Evolutionary conservation across 495 filamentous ascomycete species (phyloP).

Genomic region (Bacidia gigantensis): DNA sequence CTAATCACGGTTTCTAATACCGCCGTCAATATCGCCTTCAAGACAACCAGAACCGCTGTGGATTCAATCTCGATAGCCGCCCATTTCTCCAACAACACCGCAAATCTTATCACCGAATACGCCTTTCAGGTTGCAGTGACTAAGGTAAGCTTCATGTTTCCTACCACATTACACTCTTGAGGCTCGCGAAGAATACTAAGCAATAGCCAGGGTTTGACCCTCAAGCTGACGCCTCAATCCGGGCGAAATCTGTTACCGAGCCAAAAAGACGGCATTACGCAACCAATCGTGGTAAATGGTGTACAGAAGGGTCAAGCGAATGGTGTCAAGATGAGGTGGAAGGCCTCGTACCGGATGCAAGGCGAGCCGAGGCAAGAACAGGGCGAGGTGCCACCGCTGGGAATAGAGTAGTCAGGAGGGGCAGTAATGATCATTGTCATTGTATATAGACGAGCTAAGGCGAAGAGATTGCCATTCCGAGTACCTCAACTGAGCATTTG

Average conservation of each 20-base stretch:
- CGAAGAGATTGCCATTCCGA: too few relatives aligned
- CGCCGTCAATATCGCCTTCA: slow-evolving; percentile 40
- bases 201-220: slow-evolving; percentile 51
- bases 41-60: slow-evolving; percentile 26
- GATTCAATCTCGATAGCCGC: slow-evolving; percentile 40
- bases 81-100: slow-evolving; percentile 64
- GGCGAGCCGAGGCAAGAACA: slow-evolving; percentile 58
- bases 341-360: slow-evolving; percentile 62
- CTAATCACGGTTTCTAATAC: slow-evolving; percentile 47
- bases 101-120: slow-evolving; percentile 57
- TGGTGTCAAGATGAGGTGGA: slow-evolving; percentile 77
- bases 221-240: slow-evolving; percentile 72
- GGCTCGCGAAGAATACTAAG: not conserved
- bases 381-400: slow-evolving; percentile 77
- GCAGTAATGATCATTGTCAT: not conserved
- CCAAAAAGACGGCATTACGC: slow-evolving; percentile 66
- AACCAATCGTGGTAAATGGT: slow-evolving; percentile 66
- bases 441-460: slow-evolving; percentile 8
- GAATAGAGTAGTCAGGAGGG: slow-evolving; percentile 32
- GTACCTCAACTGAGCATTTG: not conserved
- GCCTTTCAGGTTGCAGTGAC: slow-evolving; percentile 89
- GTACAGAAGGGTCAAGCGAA: slow-evolving; percentile 57
- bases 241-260: slow-evolving; percentile 58
- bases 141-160: slow-evolving; percentile 45
- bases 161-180: not conserved